Evolutionary conservation across 179 eudicot species (phyloP), one percentile per base, ranked within the genome.

Genomic region (Carnegiea gigantea): DNA sequence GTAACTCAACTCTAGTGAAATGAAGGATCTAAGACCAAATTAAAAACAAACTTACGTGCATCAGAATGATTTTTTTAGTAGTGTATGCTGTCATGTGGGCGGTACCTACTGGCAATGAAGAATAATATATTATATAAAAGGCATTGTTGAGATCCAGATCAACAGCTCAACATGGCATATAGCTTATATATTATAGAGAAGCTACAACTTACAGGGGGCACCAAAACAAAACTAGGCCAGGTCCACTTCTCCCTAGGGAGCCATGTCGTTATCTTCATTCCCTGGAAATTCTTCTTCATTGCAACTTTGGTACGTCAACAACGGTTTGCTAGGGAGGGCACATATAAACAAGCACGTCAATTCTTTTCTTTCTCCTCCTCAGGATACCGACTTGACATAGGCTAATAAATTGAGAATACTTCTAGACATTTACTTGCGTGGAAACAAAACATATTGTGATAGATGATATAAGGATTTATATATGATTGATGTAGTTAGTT

Each of bases 101-200:
- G 40, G 62, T 28, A 15, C 51, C 44, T 78, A 33, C 60, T 78
- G 74, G 70, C 80, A 46, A 46, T 67, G 10, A 3, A 26, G 15
- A 46, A 65, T 64, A 15, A 78, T 78, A 64, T 78, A 65, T 64
- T 26, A 78, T 78, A 64, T 78, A 65, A 64, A 78, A 26, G 46
- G n/a, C 12, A 17, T 59, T n/a, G 53, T 62, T 64, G 23, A 78
- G 73, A 60, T 12, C 53, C 73, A 40, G 44, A 78, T 64, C 6
- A 62, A 40, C 72, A 14, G 43, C 48, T 43, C 73, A 30, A 65
- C 80, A 73, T 78, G 80, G 51, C 43, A 49, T 51, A 73, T 51
- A 51, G 9, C 57, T 51, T 51, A 13, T 49, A 49, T 51, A 51
- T 51, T 51, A 51, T 14, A 51, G 17, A 51, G 14, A 51, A 51